Evolutionary conservation across 2,329 filamentous ascomycete species (phyloP), one percentile per base, ranked within the genome.

Genomic region (Monilinia vaccinii-corymbosi): DNA sequence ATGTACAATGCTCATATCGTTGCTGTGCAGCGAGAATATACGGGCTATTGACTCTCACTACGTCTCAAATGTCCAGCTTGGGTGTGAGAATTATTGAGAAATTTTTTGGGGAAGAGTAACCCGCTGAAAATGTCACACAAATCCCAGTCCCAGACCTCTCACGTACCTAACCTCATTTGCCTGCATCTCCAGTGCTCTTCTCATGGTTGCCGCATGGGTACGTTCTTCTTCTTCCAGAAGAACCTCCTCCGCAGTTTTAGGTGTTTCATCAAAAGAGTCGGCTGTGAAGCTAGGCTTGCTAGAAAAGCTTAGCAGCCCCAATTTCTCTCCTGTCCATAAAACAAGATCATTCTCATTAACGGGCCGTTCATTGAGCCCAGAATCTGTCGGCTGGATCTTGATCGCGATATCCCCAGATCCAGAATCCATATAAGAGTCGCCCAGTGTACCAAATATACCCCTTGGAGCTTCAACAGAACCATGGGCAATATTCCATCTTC

Each of bases 261-360:
- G 60, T 4, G 51, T 66, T 34, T 77, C 72, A 59, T 81, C 78
- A 67, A 85, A 84, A 53, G 80, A 79, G 9, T 78, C 76, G 0
- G 77, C 70, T 9, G 70, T 72, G 64, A 80, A 82, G 0, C 78
- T 76, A 5, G 79, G 73, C 68, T 73, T 70, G 44, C 77, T 74
- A 1, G 84, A 82, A 69, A 89, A 89, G 58, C 75, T 79, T 23
- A 95, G 73, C 61, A 94, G 77, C 0, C 91, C 92, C 50, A 96
- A 76, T 64, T 85, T 86, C 61, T 96, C 91, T 21, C 91, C 92
- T 0, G 91, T 96, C 91, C 91, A 96, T 50, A 96, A 78, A 4
- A 96, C 73, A 14, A 97, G 73, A 67, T 93, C 87, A 68, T 91
- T 85, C 53, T 82, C 72, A 65, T 82, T 83, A 40, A 76, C 68